Conservation (phyloP, 2,329 filamentous ascomycete species). For the Calonectria hawksworthii region DNA sequence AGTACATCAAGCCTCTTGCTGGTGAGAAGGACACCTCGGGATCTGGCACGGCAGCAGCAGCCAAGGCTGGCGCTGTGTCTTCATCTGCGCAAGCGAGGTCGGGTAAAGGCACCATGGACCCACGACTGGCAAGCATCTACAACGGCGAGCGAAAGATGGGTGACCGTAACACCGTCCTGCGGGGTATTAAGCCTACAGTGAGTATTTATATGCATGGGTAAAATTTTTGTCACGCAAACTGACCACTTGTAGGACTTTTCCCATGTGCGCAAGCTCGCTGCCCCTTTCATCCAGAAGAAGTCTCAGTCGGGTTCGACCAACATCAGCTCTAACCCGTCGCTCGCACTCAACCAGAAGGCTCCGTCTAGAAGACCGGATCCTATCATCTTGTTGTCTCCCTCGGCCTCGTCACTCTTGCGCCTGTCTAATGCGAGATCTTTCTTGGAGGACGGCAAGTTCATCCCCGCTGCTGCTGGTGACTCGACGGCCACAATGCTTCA, state of each 20-base stretch:
- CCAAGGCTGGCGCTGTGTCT: slow-evolving; percentile 56
- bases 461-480: slow-evolving; percentile 79
- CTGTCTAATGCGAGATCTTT: slow-evolving; percentile 97
- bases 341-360: slow-evolving; percentile 68
- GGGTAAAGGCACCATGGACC: slow-evolving; percentile 80
- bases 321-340: slow-evolving; percentile 58
- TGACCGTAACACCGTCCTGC: slow-evolving; percentile 88
- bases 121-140: slow-evolving; percentile 88
- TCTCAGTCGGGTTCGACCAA: slow-evolving; percentile 55
- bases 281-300: slow-evolving; percentile 79
- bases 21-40: slow-evolving; percentile 68
- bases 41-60: slow-evolving; percentile 54
- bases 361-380: slow-evolving; percentile 75
- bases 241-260: slow-evolving; percentile 82
- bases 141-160: slow-evolving; percentile 92
- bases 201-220: slow-evolving; percentile 46
- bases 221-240: neutral
- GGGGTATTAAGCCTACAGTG: slow-evolving; percentile 91
- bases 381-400: slow-evolving; percentile 97
- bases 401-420: slow-evolving; percentile 92
- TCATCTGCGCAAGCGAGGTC: slow-evolving; percentile 63
- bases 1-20: slow-evolving; percentile 89
- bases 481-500: slow-evolving; percentile 86
- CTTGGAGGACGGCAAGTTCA: slow-evolving; percentile 86
- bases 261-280: slow-evolving; percentile 88